Evolutionary conservation across 352 stramenopile genomes (phyloP), one percentile per base, ranked within the genome.

Genomic region (Blastocystis sp.): DNA sequence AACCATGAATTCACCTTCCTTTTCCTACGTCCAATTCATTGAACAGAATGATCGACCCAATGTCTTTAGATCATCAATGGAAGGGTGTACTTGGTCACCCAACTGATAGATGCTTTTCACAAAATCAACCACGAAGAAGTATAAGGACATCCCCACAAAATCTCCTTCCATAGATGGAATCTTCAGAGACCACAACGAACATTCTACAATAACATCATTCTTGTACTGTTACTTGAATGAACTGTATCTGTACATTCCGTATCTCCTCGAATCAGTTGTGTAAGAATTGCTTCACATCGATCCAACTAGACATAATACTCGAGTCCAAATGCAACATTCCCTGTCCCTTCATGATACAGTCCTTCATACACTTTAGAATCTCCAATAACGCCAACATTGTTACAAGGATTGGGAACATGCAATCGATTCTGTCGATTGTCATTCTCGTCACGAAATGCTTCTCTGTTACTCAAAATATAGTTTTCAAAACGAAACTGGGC

Each of bases 111-210:
- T 29, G 12, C 46, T 16, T 27, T 63, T 77, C 21, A 87, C 35
- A 24, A 87, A 87, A 32, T 87, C 77, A n/a, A 87, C 24, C 24
- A 78, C 59, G 37, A 66, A 87, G 37, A 87, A 87, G 29, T 77
- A 87, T 29, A 87, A 24, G 12, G 77, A 87, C 77, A 87, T 87
- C 0, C 39, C 77, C 6, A 87, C 58, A 51, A 78, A 87, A 16
- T 87, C 58, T 37, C 57, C 77, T 9, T 74, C 32, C 27, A 75
- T 57, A 0, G 39, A 21, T 21, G 77, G 77, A 57, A 87, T 74
- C 27, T 67, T 37, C 21, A 78, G 29, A 46, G 77, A 77, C 77
- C 77, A 87, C 12, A 87, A 46, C 1, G 77, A 74, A 57, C 77
- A 87, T 16, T 87, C 77, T 87, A 77, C 61, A 16, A 21, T 78